Evolutionary conservation across 345 rosid genomes (phyloP), one percentile per base, ranked within the genome.

Genomic region (Xanthoceras sorbifolium): DNA sequence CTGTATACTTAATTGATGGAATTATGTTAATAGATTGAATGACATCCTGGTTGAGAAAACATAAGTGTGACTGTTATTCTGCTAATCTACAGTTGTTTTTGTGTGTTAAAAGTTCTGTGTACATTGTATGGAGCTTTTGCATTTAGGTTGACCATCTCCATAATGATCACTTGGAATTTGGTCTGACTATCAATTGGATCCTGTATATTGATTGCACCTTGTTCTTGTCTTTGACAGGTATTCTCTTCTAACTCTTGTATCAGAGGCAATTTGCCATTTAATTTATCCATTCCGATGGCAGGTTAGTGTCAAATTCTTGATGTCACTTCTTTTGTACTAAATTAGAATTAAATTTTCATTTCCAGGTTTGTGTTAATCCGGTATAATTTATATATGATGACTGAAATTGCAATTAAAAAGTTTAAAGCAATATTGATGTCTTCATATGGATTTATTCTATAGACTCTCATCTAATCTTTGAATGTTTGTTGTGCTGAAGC

Each of bases 211-310:
- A 70, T 76, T 59, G 20, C 28, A 59, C 52, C 62, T 70, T 76
- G 55, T 74, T 57, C 50, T 67, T 73, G 44, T 78, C 36, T 74
- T 73, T 81, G 72, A 73, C 84, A 96, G 99, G 92, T 96, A 92
- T 76, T 96, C 98, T 38, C 92, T 96, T 82, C 81, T 96, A 84
- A 96, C 97, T 71, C 86, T 96, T 50, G 97, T 84, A 23, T 88
- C 98, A 67, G 98, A 97, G 86, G 94, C 98, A 78, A 89, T 97
- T 85, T 94, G 97, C 80, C 99, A 97, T 89, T 85, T 97, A 78
- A 94, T 97, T 74, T 97, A 88, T 87, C 99, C 99, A 73, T 92
- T 97, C 80, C 85, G 96, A 82, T 97, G 99, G 99, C 98, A 90
- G 96, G 99, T 97, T 81, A 73, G 82, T 32, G 57, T 55, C 25